Conservation (phyloP, 2,329 filamentous ascomycete species). For the Chaetomium sp. region DNA sequence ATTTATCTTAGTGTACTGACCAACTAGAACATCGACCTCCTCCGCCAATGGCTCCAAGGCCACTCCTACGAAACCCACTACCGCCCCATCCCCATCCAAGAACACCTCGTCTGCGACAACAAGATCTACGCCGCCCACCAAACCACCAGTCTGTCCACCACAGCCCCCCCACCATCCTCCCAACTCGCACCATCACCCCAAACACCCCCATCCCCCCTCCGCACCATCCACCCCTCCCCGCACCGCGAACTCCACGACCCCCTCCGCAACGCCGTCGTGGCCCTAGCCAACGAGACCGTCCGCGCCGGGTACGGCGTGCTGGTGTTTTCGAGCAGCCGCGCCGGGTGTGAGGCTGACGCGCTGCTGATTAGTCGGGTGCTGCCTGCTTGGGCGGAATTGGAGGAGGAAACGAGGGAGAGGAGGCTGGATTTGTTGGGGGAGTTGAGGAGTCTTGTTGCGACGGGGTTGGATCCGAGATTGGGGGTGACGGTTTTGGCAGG, state of each 20-base stretch:
- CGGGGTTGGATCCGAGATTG: slow-evolving; percentile 59
- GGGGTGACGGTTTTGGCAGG: slow-evolving; percentile 59
- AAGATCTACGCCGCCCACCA: slow-evolving; percentile 56
- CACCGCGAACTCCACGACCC: slow-evolving; percentile 58
- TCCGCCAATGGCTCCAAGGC: slow-evolving; percentile 64
- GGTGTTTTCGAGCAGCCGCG: slow-evolving; percentile 66
- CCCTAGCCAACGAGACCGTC: slow-evolving; percentile 63
- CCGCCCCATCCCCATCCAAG: slow-evolving; percentile 67
- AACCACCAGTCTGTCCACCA: slow-evolving; percentile 53
- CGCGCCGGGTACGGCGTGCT: slow-evolving; percentile 63
- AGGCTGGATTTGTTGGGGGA: slow-evolving; percentile 60
- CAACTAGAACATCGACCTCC: slow-evolving; percentile 58
- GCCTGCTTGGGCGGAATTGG: slow-evolving; percentile 43
- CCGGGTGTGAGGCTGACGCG: slow-evolving; percentile 62
- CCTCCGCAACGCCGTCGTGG: slow-evolving; percentile 63
- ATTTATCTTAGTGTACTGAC: not conserved
- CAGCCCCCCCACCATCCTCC: slow-evolving; percentile 41
- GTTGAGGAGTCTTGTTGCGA: slow-evolving; percentile 53
- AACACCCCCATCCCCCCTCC: no score
- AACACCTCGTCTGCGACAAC: slow-evolving; percentile 66
- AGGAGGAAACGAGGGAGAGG: slow-evolving; percentile 45
- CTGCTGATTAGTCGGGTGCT: slow-evolving; percentile 60
- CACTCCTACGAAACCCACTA: slow-evolving; percentile 69
- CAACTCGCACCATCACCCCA: no score
- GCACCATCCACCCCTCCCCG: slow-evolving; percentile 45